Evolutionary conservation across 2,329 filamentous ascomycete species (phyloP).

Genomic region (Penicillium sp.): DNA sequence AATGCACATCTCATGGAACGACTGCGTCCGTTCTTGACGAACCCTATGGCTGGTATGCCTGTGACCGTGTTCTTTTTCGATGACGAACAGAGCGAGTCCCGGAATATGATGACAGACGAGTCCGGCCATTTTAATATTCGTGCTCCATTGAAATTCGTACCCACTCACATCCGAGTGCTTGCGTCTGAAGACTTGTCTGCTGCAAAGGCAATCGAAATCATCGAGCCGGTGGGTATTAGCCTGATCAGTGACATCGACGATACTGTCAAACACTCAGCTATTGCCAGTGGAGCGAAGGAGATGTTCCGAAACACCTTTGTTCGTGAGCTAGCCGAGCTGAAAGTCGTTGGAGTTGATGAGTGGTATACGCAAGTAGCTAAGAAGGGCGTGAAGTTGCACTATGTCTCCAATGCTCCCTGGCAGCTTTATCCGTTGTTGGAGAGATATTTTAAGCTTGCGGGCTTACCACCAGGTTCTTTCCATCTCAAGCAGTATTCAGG

Average conservation of each 20-base stretch:
- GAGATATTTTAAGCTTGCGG: slow-evolving; percentile 77
- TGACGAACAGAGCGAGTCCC: slow-evolving; percentile 74
- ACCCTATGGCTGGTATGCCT: slow-evolving; percentile 71
- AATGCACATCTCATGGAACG: slow-evolving; percentile 87
- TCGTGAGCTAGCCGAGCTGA: slow-evolving; percentile 76
- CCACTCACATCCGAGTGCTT: slow-evolving; percentile 82
- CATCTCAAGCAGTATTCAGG: slow-evolving; percentile 96
- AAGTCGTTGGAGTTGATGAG: slow-evolving; percentile 80
- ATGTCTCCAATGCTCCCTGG: slow-evolving; percentile 99
- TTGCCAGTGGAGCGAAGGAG: slow-evolving; percentile 80
- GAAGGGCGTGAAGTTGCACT: slow-evolving; percentile 86
- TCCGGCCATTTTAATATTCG: slow-evolving; percentile 83
- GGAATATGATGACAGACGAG: slow-evolving; percentile 81
- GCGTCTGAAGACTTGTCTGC: slow-evolving; percentile 82
- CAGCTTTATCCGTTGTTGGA: slow-evolving; percentile 89
- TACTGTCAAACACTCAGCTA: slow-evolving; percentile 94
- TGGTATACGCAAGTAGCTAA: slow-evolving; percentile 80
- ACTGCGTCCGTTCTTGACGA: slow-evolving; percentile 85
- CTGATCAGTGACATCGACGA: slow-evolving; percentile 98
- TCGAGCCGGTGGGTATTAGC: slow-evolving; percentile 77
- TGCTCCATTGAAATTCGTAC: slow-evolving; percentile 82
- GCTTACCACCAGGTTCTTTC: slow-evolving; percentile 82
- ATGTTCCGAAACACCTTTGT: slow-evolving; percentile 97
- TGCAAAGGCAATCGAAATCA: slow-evolving; percentile 74
- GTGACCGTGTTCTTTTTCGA: slow-evolving; percentile 97